Evolutionary conservation across 148 eudicot genomes (phyloP).

Genomic region (Diospyros lotus): DNA sequence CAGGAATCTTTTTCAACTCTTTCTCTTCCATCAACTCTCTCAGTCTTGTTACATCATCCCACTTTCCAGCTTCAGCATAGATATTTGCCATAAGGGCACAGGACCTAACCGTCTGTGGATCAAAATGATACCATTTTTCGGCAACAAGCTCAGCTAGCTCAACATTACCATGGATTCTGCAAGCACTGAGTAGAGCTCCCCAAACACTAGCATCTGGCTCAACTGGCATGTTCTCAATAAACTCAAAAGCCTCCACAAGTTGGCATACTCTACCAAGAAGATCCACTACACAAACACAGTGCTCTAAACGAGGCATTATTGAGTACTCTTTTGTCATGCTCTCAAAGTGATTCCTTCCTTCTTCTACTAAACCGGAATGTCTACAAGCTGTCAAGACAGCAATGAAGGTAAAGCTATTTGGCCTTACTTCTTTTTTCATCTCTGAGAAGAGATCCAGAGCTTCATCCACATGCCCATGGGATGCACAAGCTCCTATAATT

Average conservation of each 20-base stretch:
- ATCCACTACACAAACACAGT: slow-evolving; percentile 35
- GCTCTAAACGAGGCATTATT: slow-evolving; percentile 22
- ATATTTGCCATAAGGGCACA: slow-evolving; percentile 19
- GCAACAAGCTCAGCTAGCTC: slow-evolving; percentile 44
- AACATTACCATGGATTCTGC: slow-evolving; percentile 46
- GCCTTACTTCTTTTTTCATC: slow-evolving; percentile 24
- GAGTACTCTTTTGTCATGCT: slow-evolving; percentile 26
- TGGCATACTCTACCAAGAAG: slow-evolving; percentile 39
- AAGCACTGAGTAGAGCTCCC: slow-evolving; percentile 56
- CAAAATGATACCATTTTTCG: slow-evolving; percentile 22
- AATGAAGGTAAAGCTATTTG: slow-evolving; percentile 25
- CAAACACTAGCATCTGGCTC: slow-evolving; percentile 33
- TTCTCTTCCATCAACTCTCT: slow-evolving; percentile 15
- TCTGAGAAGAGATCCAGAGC: slow-evolving; percentile 20
- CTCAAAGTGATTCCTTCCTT: slow-evolving; percentile 24
- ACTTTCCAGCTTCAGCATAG: slow-evolving; percentile 31
- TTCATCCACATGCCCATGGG: slow-evolving; percentile 26
- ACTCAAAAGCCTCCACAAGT: slow-evolving; percentile 33
- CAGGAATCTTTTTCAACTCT: slow-evolving; percentile 18
- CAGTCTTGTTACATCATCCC: slow-evolving; percentile 28
- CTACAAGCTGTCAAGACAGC: slow-evolving; percentile 34
- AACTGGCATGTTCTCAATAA: slow-evolving; percentile 30
- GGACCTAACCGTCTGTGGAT: slow-evolving; percentile 15
- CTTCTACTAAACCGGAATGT: slow-evolving; percentile 31
- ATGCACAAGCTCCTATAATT: slow-evolving; percentile 28